Percentiles rank a stretch among this genome's conserved stretches.
These are phyloP conservation scores for Fagopyrum tataricum DNA, from an alignment of 148 eudicot genomes.

Conservation along the genomic window DNA sequence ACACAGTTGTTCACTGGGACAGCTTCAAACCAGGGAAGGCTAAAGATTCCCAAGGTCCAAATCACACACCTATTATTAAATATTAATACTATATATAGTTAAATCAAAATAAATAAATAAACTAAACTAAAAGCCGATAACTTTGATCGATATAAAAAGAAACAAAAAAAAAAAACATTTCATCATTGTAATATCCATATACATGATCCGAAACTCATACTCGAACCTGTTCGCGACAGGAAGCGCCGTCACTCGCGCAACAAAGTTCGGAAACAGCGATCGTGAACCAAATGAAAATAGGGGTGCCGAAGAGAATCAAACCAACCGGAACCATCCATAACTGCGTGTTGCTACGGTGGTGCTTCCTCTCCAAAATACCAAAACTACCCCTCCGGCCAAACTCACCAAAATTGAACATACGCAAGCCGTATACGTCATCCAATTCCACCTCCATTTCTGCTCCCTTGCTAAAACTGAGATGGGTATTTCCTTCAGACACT, in stretches of 20 bases:
- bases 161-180: background rate
- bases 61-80: background rate
- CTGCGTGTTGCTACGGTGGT: conserved; percentile 39
- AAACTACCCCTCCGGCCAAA: conserved; percentile 41
- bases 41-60: background rate
- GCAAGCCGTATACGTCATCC: conserved; percentile 20
- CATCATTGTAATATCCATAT: no score
- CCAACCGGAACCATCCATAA: conserved; percentile 73
- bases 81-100: background rate
- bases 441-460: background rate
- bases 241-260: background rate
- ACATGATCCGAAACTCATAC: background rate
- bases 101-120: background rate
- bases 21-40: background rate
- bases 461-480: background rate
- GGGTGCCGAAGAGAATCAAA: conserved; percentile 38
- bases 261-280: no score
- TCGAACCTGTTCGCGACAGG: background rate
- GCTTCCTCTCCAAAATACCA: conserved; percentile 43
- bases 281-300: conserved; percentile 25
- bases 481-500: background rate
- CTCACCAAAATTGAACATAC: conserved; percentile 29
- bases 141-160: background rate
- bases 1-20: background rate
- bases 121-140: background rate